phyloP scores from a whole-genome alignment of 768 basidiomycete genomes.

The Trametes coccinea region DNA sequence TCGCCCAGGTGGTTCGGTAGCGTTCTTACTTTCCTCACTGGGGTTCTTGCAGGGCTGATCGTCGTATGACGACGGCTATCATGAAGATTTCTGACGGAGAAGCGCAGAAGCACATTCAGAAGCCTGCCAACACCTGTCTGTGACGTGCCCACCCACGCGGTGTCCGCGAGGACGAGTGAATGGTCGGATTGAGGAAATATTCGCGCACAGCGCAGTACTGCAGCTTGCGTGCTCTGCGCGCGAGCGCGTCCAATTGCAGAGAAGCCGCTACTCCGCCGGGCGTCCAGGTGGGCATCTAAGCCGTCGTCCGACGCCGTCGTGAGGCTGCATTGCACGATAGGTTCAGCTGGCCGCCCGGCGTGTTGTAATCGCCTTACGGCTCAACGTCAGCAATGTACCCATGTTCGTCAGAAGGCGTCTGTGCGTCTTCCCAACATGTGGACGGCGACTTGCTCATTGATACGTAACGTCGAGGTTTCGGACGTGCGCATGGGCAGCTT shows the following conservation, averaged over 20 bases:
- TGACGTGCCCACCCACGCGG: constrained; percentile 21
- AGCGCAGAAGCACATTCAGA: constrained; percentile 14
- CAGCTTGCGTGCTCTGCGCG: neutral
- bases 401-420: neutral
- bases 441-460: neutral
- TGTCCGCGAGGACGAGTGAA: constrained; percentile 6
- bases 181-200: neutral
- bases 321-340: neutral
- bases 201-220: neutral
- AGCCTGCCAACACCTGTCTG: constrained; percentile 4
- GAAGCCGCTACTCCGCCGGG: neutral
- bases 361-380: neutral
- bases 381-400: constrained; percentile 6
- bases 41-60: constrained; percentile 23
- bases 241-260: constrained; percentile 15
- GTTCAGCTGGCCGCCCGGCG: neutral
- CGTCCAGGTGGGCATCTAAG: neutral
- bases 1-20: constrained; percentile 13
- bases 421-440: neutral
- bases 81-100: constrained; percentile 22
- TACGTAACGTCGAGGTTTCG: neutral
- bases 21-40: constrained; percentile 24
- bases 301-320: neutral
- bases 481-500: neutral
- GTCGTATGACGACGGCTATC: constrained; percentile 23